phyloP scores from a whole-genome alignment of 2,329 filamentous ascomycete genomes.

The Scedosporium boydii region DNA sequence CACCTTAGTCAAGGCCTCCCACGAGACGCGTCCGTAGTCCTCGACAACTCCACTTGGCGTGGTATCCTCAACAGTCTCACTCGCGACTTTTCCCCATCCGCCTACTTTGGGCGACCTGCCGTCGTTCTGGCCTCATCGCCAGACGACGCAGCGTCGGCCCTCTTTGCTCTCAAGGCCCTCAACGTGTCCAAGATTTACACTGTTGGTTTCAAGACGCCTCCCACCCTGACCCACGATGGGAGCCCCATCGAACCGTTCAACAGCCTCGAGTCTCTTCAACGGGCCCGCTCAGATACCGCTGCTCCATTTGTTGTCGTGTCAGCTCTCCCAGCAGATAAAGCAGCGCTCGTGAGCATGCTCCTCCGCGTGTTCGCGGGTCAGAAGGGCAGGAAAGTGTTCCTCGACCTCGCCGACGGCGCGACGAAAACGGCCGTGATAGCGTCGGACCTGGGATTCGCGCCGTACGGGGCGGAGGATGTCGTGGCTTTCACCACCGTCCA shows the following conservation, averaged over 20 bases:
- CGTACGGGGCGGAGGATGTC: slow-evolving; percentile 71
- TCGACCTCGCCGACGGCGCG: slow-evolving; percentile 62
- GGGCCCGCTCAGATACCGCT: slow-evolving; percentile 35
- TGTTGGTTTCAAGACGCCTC: slow-evolving; percentile 63
- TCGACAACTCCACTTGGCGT: slow-evolving; percentile 80
- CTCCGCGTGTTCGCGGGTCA: background rate
- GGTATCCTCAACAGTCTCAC: slow-evolving; percentile 75
- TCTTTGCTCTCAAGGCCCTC: slow-evolving; percentile 70
- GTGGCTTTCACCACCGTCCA: slow-evolving; percentile 79
- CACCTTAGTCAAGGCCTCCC: slow-evolving; percentile 23
- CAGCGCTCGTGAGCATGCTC: slow-evolving; percentile 66
- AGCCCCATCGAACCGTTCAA: slow-evolving; percentile 73
- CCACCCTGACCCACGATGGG: slow-evolving; percentile 46
- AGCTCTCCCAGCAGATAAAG: slow-evolving; percentile 69
- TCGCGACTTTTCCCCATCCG: slow-evolving; percentile 71
- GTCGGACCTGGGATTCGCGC: slow-evolving; percentile 65
- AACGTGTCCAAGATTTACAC: slow-evolving; percentile 74
- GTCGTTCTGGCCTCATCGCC: slow-evolving; percentile 65
- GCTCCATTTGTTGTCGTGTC: slow-evolving; percentile 76
- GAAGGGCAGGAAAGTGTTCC: slow-evolving; percentile 56
- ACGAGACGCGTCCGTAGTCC: slow-evolving; percentile 49
- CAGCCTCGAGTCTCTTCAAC: slow-evolving; percentile 54
- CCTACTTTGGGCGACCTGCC: slow-evolving; percentile 66
- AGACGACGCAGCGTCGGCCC: slow-evolving; percentile 66
- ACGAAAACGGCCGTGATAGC: slow-evolving; percentile 53